These are phyloP conservation scores for Geotrichum aggregatum DNA, from an alignment of 1,139 yeast species.

Conservation along the genomic window DNA sequence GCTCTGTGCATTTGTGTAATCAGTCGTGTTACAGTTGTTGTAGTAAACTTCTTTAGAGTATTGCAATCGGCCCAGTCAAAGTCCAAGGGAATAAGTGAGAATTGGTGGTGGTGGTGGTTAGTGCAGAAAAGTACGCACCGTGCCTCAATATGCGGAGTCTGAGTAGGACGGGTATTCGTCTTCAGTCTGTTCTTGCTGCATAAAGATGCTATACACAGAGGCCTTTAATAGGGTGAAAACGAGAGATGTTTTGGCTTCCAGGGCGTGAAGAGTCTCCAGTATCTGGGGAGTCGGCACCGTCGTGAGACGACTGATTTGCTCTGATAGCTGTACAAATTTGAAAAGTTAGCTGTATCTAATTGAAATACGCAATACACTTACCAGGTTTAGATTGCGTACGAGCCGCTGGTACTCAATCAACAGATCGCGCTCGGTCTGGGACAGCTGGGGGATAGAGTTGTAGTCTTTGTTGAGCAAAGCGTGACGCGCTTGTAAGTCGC, in stretches of 20 bases:
- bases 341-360: neutral
- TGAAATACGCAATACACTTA: too few relatives aligned
- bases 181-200: constrained; percentile 41
- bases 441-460: constrained; percentile 14
- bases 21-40: too few relatives aligned
- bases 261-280: constrained; percentile 47
- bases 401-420: constrained; percentile 34
- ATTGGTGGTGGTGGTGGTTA: neutral
- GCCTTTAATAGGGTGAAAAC: constrained; percentile 59
- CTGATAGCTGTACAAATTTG: constrained; percentile 25
- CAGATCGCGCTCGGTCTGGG: constrained; percentile 31
- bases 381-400: constrained; percentile 30
- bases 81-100: neutral
- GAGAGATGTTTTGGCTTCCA: constrained; percentile 54
- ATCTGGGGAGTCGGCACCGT: constrained; percentile 40
- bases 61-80: too few relatives aligned
- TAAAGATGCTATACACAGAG: constrained; percentile 52
- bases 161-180: constrained; percentile 20
- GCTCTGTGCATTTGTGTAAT: constrained; percentile 14
- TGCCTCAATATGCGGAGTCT: constrained; percentile 5
- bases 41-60: too few relatives aligned
- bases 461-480: constrained; percentile 18
- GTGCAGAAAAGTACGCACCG: constrained; percentile 2
- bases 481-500: constrained; percentile 12
- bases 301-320: constrained; percentile 27